Evolutionary conservation across 768 basidiomycete genomes (phyloP), one percentile per base, ranked within the genome.

Genomic region (Tremella yokohamensis): DNA sequence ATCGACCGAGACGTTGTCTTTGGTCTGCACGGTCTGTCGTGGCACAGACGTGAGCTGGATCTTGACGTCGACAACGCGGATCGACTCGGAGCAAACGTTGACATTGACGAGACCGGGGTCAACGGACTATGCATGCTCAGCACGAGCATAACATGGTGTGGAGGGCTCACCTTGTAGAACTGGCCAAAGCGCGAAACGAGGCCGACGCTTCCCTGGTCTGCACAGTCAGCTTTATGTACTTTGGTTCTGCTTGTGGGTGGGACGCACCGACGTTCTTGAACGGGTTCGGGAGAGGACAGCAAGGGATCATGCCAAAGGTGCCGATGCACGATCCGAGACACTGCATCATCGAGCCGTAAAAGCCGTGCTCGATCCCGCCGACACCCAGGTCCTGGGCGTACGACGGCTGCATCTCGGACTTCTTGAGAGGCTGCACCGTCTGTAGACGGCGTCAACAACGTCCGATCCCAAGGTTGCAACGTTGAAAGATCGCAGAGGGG

Each of bases 1-100:
- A 69, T 90, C 88, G 61, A 93, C 89, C 64, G 90, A 91, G 75
- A 96, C 93, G 70, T 96, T 96, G 80, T 96, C 92, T 57, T 90
- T 85, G 38, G 93, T 96, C 77, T 96, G 91, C 72, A 97, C 93
- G 15, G 70, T 76, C 61, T 78, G 77, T 34, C 70, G 56, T 8
- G 72, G 70, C 8, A 74, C 72, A 0, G 62, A 56, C 64, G 85
- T 87, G 66, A 97, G 91, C 76, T 94, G 92, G 63, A 98, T 94
- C 78, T 93, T 94, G 77, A 97, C 92, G 72, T 96, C 89, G 63
- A 97, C 90, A 49, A 87, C 76, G 57, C 85, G 84, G 44, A 98
- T 82, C 1, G 83, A 82, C 76, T 98, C 94, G 15, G 90, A 89
- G 82, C 92, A 94, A 60, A 94, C 88, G 74, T 97, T 96, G 76